These are phyloP conservation scores for Phytophthora hibernalis DNA, from an alignment of 352 stramenopile species.

Conservation along the genomic window DNA sequence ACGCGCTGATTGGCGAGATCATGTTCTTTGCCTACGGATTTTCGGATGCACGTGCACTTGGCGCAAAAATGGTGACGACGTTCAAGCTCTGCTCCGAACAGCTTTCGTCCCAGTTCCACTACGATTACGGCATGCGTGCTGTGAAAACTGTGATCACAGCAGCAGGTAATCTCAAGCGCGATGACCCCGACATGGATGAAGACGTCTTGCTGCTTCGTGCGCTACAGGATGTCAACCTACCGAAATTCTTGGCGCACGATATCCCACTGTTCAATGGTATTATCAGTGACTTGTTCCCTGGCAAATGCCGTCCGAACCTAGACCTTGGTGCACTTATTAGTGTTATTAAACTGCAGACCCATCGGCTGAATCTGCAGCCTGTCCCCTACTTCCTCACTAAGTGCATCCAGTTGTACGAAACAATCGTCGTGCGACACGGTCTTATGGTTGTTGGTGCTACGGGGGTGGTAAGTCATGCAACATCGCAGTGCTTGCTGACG, in stretches of 20 bases:
- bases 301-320: slow-evolving; percentile 87
- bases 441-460: slow-evolving; percentile 96
- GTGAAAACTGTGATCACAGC: slow-evolving; percentile 92
- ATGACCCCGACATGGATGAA: slow-evolving; percentile 93
- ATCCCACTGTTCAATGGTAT: slow-evolving; percentile 97
- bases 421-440: slow-evolving; percentile 94
- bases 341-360: slow-evolving; percentile 91
- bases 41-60: slow-evolving; percentile 45
- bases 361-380: slow-evolving; percentile 85
- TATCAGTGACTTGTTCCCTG: slow-evolving; percentile 95
- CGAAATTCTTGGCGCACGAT: slow-evolving; percentile 96
- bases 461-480: slow-evolving; percentile 92
- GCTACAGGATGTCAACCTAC: slow-evolving; percentile 96
- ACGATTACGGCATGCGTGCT: slow-evolving; percentile 92
- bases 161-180: slow-evolving; percentile 91
- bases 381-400: slow-evolving; percentile 95
- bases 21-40: slow-evolving; percentile 93
- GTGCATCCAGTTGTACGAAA: slow-evolving; percentile 96
- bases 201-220: slow-evolving; percentile 93
- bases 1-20: slow-evolving; percentile 90
- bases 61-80: slow-evolving; percentile 89
- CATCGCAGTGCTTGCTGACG: slow-evolving; percentile 92
- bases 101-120: slow-evolving; percentile 90
- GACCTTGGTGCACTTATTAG: slow-evolving; percentile 89
- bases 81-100: slow-evolving; percentile 93